Percentiles rank a stretch among this genome's conserved stretches.
These are phyloP conservation scores for Cladochytrium replicatum DNA, from an alignment of 192 early-diverging fungal genomes.

Conservation along the genomic window DNA sequence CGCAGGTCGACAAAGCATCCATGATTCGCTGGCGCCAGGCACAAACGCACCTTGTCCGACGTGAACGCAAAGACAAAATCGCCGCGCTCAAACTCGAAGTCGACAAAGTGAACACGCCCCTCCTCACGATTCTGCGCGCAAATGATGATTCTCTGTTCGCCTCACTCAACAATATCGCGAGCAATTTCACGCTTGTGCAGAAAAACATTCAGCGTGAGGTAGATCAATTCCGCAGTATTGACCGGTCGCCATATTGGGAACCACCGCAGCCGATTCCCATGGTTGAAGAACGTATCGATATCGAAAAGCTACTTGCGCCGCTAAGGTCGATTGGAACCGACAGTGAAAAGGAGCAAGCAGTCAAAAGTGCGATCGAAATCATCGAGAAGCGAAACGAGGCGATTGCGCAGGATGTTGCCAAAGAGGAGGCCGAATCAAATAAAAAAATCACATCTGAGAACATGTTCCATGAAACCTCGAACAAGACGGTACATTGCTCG, in stretches of 20 bases:
- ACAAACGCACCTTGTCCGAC: constrained; percentile 80
- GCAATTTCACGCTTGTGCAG: too few species aligned
- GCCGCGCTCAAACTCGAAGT: constrained; percentile 22
- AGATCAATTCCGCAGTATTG: too few species aligned
- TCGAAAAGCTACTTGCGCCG: not conserved
- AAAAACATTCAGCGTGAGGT: too few species aligned
- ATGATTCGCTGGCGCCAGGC: constrained; percentile 82
- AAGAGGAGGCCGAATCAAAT: constrained; percentile 28
- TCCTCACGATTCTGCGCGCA: constrained; percentile 14
- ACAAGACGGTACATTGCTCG: constrained; percentile 29
- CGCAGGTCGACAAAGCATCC: constrained; percentile 88
- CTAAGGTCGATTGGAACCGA: not conserved
- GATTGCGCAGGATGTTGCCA: constrained; percentile 27
- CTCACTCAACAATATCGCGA: too few species aligned
- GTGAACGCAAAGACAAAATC: constrained; percentile 61
- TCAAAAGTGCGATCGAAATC: constrained; percentile 1
- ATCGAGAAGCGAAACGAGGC: constrained; percentile 12
- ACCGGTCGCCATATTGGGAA: constrained; percentile 25
- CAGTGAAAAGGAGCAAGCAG: not conserved
- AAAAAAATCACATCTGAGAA: constrained; percentile 37
- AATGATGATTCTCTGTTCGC: too few species aligned
- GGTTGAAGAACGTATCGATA: constrained; percentile 13
- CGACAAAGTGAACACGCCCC: constrained; percentile 6
- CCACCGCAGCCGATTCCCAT: constrained; percentile 20
- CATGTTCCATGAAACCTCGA: constrained; percentile 34